Percentiles rank a stretch among this genome's conserved stretches.
Conservation (phyloP, 352 stramenopile genomes). For the Globisporangium iwayamae region DNA sequence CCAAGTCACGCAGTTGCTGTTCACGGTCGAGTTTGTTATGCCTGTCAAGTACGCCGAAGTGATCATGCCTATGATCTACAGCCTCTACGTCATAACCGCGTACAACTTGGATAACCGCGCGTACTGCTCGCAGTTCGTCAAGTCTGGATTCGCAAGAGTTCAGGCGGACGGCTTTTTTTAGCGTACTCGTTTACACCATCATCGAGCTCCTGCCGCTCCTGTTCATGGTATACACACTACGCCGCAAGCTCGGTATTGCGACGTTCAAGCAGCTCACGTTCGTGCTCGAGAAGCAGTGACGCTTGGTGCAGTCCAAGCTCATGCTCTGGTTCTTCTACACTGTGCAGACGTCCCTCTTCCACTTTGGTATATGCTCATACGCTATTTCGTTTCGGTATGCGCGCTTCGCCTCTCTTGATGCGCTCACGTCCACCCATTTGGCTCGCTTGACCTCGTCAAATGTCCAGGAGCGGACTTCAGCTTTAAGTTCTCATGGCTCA, state of each 20-base stretch:
- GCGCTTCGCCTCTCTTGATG: neutral
- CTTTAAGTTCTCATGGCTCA: neutral
- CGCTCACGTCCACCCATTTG: neutral
- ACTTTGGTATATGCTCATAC: conserved; percentile 16
- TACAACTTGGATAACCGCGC: too few relatives aligned
- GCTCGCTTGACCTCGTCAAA: neutral
- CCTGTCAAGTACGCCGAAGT: too few relatives aligned
- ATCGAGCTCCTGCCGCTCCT: conserved; percentile 23
- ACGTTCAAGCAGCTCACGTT: conserved; percentile 24
- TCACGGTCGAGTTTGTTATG: too few relatives aligned
- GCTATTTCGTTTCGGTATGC: neutral
- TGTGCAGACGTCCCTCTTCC: conserved; percentile 17
- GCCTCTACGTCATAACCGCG: too few relatives aligned
- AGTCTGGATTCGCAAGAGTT: too few relatives aligned
- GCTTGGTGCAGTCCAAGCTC: conserved; percentile 24
- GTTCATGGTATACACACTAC: conserved; percentile 5
- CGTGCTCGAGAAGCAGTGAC: conserved; percentile 26
- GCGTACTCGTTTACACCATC: conserved; percentile 18
- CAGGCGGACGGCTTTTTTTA: too few relatives aligned
- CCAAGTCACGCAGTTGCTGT: too few relatives aligned
- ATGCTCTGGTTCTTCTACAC: conserved; percentile 25
- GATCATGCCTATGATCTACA: too few relatives aligned
- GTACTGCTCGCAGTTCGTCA: too few relatives aligned
- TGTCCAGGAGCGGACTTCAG: neutral
- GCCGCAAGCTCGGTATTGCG: conserved; percentile 17